Evolutionary conservation across 495 filamentous ascomycete species (phyloP).

Genomic region (Amniculicola lignicola): DNA sequence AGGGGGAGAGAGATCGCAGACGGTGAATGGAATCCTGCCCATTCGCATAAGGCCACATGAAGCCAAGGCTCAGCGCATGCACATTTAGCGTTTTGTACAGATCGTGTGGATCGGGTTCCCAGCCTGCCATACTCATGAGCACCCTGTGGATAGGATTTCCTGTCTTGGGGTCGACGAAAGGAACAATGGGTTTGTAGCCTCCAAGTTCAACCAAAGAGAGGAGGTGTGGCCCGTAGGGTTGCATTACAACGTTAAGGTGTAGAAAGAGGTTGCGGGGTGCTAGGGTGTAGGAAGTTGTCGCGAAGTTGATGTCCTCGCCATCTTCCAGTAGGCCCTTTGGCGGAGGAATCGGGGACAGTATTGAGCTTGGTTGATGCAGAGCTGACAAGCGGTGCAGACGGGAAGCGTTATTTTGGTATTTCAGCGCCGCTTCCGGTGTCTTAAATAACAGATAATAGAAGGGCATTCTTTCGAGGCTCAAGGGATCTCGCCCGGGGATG

Average conservation of each 20-base stretch:
- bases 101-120: constrained; percentile 11
- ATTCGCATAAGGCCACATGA: constrained; percentile 29
- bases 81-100: constrained; percentile 25
- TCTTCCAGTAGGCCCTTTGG: constrained; percentile 41
- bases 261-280: constrained; percentile 45
- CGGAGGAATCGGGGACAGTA: constrained; percentile 34
- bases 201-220: constrained; percentile 25
- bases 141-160: constrained; percentile 33
- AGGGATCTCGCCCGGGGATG: constrained; percentile 53
- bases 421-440: constrained; percentile 49
- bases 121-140: constrained; percentile 36
- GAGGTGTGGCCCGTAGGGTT: constrained; percentile 33
- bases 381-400: constrained; percentile 48
- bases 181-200: constrained; percentile 34
- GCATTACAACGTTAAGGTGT: constrained; percentile 33
- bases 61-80: constrained; percentile 24
- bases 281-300: constrained; percentile 52
- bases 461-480: constrained; percentile 51
- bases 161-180: background rate
- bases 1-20: constrained; percentile 19
- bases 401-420: constrained; percentile 51
- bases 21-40: background rate
- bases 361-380: constrained; percentile 36
- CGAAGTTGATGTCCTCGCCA: constrained; percentile 47
- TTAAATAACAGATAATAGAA: constrained; percentile 64